Base-by-base conservation (phyloP, 2,329 filamentous ascomycete genomes). In the Colletotrichum spinosum region DNA sequence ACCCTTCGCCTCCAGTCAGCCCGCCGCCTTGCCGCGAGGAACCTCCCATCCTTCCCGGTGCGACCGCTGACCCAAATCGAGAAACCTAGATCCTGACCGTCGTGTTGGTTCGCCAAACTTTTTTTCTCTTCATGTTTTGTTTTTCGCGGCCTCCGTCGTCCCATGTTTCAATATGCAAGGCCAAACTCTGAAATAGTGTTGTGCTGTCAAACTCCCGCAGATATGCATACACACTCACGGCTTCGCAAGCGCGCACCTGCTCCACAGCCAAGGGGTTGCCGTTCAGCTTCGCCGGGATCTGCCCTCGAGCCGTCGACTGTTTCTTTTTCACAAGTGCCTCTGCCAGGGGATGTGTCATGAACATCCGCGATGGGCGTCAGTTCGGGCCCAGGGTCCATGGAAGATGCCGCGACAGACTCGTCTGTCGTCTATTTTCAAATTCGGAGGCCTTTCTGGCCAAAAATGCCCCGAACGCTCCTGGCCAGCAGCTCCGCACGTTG, bases 221-320 rank as follows among this genome's bases (percentile, higher is more conserved):
- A 13, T 38, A 46, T 37, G 57, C 61, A 41, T 42, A 48, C 42
- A 25, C 25, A 25, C 25, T 25, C 25, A 25, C 25, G 4, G 25
- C 25, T 25, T 25, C 25, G 17, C 60, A 63, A 58, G 60, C 54
- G 48, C 45, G 44, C 33, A 33, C 15, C 37, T 45, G 10, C 45
- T 51, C 39, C 61, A 55, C 51, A 15, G 13, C 15, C 50, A 52
- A 11, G 38, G 48, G 37, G 49, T 15, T 38, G 42, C 34, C 39
- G 42, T 54, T 65, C 61, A 65, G 61, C 50, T 65, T 55, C 45
- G 39, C 53, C 15, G 45, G 46, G 59, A 46, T 62, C 15, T 55
- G 44, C 35, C 50, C 56, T 51, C 44, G 54, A 45, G 52, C 44
- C 17, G 25, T 25, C 4, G 25, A 25, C 25, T 25, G 25, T 25